Base-by-base conservation (phyloP, 768 basidiomycete genomes). In the Chalciporus piperatus region DNA sequence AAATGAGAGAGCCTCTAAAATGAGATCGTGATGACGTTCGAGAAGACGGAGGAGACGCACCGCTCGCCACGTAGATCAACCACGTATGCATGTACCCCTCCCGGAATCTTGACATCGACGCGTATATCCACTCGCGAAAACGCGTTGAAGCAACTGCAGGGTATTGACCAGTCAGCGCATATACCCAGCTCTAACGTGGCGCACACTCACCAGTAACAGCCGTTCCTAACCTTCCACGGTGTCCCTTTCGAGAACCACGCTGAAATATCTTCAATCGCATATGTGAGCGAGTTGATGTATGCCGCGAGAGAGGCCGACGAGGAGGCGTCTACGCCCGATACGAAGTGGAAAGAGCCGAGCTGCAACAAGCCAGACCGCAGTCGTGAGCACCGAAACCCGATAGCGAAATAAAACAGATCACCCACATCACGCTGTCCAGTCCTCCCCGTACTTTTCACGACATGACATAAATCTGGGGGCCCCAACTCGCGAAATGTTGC, bases 311-410 rank as follows among this genome's bases (percentile, higher is more conserved):
- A 96, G 4, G 97, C 97, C 17, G 95, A 98, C 6, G 96, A 97
- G 16, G 94, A 98, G 1, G 96, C 93, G 69, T 99, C 97, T 47
- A 99, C 92, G n/a, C 97, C 96, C 0, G 97, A 99, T 51, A 97
- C 82, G 61, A 92, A 98, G 72, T 99, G 97, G 68, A 98, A 98
- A 32, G 96, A 98, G 35, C 93, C 92, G 52, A 92, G 76, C 94
- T 97, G 61, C 13, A 32, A 32, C 30, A 13, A 32, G 30, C 30
- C 30, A 32, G 30, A 32, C 11, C 30, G 1, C 30, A 32, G 11
- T 10, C 30, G 30, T 32, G 3, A 32, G 13, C 30, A 32, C 3
- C 11, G 30, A 32, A 32, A 32, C 30, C 14, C 22, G 13, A 33
- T 22, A 25, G 23, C 37, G 16, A 50, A 39, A 46, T 40, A 49